Percentiles rank a stretch among this genome's conserved stretches.
Evolutionary conservation across 2,329 filamentous ascomycete species (phyloP).

Genomic region (Diaporthe vexans): DNA sequence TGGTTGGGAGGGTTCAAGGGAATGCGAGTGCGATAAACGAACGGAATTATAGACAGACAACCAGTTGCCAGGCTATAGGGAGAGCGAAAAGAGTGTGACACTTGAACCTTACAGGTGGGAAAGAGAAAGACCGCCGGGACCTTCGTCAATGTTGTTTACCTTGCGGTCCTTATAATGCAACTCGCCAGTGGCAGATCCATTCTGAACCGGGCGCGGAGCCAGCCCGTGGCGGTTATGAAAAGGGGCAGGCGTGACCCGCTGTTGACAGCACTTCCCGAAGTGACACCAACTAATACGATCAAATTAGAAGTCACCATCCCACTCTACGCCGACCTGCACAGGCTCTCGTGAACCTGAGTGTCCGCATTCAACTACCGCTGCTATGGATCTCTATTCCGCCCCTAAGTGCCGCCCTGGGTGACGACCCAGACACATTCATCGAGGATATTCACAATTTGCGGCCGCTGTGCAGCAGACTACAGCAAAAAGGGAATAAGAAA

Average conservation of each 20-base stretch:
- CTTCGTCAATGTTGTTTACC: no score
- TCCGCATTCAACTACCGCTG: no score
- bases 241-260: conserved; percentile 1
- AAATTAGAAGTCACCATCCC: background rate
- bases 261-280: background rate
- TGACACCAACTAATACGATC: no score
- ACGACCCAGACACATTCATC: background rate
- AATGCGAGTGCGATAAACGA: background rate
- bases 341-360: no score
- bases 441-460: no score
- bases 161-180: background rate
- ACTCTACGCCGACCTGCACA: no score
- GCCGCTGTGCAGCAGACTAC: background rate
- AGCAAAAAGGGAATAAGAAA: background rate
- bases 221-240: background rate
- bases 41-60: background rate
- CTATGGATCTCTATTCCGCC: no score
- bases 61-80: background rate
- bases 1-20: background rate
- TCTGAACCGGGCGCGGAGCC: background rate
- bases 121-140: background rate
- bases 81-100: background rate
- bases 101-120: background rate
- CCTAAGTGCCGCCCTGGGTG: no score
- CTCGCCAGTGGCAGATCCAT: background rate